Conservation (phyloP, 441 rosid genomes). For the Melianthus villosus region DNA sequence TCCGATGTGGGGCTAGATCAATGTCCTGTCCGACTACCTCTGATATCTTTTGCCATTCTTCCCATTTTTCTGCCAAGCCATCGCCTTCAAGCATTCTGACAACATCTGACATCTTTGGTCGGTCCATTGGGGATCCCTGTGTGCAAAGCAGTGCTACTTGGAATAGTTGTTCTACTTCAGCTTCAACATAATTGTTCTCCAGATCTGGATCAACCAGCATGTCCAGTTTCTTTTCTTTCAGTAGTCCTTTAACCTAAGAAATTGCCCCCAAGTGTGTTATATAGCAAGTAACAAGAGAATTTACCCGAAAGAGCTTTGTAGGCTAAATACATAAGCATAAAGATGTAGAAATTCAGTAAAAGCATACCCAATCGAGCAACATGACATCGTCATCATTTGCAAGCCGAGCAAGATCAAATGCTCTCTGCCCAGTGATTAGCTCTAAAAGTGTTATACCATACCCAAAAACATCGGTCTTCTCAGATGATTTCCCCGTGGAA, state of each 20-base stretch:
- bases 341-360: background rate
- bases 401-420: constrained; percentile 70
- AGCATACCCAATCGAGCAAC: constrained; percentile 68
- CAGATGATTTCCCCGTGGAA: constrained; percentile 59
- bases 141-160: constrained; percentile 62
- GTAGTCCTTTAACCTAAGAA: constrained; percentile 42
- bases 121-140: constrained; percentile 37
- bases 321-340: no score
- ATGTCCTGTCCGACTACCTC: constrained; percentile 30
- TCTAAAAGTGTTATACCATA: constrained; percentile 88
- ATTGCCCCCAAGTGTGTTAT: no score
- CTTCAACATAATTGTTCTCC: constrained; percentile 26
- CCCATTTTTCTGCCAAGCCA: constrained; percentile 63
- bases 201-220: constrained; percentile 43
- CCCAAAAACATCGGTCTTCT: constrained; percentile 65
- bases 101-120: constrained; percentile 68
- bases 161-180: constrained; percentile 50
- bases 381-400: constrained; percentile 73
- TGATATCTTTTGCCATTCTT: constrained; percentile 49
- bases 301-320: no score
- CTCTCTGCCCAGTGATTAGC: constrained; percentile 72
- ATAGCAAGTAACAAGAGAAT: no score
- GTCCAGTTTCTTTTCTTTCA: constrained; percentile 39
- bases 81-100: constrained; percentile 67
- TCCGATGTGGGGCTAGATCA: constrained; percentile 11